Evolutionary conservation across 83 land plant genomes (phyloP).

Genomic region (Picea abies): DNA sequence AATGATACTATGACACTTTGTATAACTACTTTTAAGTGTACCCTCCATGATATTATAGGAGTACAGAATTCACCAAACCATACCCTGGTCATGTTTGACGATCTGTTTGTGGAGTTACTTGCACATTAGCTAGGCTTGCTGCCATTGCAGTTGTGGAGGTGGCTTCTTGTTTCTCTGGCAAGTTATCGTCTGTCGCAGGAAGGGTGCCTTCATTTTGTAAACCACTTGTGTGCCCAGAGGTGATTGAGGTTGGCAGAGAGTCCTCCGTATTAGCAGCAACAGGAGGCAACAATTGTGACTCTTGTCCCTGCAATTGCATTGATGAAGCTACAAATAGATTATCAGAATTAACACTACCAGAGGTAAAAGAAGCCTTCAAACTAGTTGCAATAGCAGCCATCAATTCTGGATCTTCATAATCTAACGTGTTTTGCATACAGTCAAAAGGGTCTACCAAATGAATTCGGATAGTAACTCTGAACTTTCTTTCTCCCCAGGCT

Average conservation of each 20-base stretch:
- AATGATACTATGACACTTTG: too few species aligned
- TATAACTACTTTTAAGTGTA: too few species aligned
- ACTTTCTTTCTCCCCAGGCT: slow-evolving; percentile 36
- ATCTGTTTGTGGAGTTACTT: slow-evolving; percentile 15
- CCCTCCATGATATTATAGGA: too few species aligned
- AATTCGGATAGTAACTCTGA: slow-evolving; percentile 15
- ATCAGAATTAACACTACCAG: slow-evolving; percentile 8
- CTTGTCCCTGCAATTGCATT: not conserved
- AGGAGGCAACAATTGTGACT: not conserved
- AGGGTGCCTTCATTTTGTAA: not conserved
- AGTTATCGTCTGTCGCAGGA: not conserved
- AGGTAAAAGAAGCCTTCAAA: slow-evolving; percentile 19
- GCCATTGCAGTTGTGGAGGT: not conserved
- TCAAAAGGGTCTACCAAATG: not conserved
- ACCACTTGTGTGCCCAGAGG: not conserved
- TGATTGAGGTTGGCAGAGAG: not conserved
- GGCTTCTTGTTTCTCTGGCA: not conserved
- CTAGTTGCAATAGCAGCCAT: slow-evolving; percentile 50
- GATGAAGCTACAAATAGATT: not conserved
- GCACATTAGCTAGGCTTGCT: slow-evolving; percentile 20
- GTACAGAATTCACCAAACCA: not conserved
- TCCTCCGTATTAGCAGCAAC: not conserved
- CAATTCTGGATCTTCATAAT: slow-evolving; percentile 29
- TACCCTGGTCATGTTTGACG: not conserved
- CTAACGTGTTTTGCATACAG: not conserved